Percentiles rank a stretch among this genome's conserved stretches.
Evolutionary conservation across 306 rosid species (phyloP).

Genomic region (Castanea mollissima): DNA sequence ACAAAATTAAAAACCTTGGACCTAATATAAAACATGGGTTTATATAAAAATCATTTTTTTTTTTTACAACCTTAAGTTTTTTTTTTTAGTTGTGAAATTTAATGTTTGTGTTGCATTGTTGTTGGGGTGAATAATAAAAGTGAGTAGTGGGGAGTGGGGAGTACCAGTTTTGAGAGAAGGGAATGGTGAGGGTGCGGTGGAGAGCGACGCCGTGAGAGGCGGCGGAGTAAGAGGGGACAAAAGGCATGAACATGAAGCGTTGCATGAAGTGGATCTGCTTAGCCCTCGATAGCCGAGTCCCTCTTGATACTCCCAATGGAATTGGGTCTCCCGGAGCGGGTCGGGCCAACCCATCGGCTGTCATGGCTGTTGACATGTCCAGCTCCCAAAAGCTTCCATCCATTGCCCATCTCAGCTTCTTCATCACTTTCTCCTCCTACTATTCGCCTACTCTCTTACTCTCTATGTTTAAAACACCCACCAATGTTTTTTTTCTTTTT

Average conservation of each 20-base stretch:
- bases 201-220: slow-evolving; percentile 49
- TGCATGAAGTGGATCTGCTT: slow-evolving; percentile 83
- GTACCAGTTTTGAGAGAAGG: slow-evolving; percentile 59
- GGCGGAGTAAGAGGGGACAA: slow-evolving; percentile 54
- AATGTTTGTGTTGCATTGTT: too few species aligned
- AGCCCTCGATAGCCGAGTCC: slow-evolving; percentile 65
- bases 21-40: too few species aligned
- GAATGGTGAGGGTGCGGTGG: slow-evolving; percentile 69
- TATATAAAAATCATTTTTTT: too few species aligned
- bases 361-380: slow-evolving; percentile 73
- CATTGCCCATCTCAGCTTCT: slow-evolving; percentile 90
- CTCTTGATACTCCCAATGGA: slow-evolving; percentile 73
- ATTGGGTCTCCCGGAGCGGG: slow-evolving; percentile 63
- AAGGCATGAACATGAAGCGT: slow-evolving; percentile 63
- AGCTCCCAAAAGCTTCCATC: slow-evolving; percentile 81
- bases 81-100: too few species aligned
- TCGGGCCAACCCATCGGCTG: slow-evolving; percentile 59
- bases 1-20: too few species aligned
- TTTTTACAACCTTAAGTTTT: too few species aligned
- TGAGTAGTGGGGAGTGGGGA: neutral
- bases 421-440: slow-evolving; percentile 34
- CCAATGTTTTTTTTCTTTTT: too few species aligned
- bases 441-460: too few species aligned
- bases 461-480: too few species aligned
- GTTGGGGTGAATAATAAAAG: too few species aligned